phyloP scores from a whole-genome alignment of 75 land plant species.

The Picea sitchensis region DNA sequence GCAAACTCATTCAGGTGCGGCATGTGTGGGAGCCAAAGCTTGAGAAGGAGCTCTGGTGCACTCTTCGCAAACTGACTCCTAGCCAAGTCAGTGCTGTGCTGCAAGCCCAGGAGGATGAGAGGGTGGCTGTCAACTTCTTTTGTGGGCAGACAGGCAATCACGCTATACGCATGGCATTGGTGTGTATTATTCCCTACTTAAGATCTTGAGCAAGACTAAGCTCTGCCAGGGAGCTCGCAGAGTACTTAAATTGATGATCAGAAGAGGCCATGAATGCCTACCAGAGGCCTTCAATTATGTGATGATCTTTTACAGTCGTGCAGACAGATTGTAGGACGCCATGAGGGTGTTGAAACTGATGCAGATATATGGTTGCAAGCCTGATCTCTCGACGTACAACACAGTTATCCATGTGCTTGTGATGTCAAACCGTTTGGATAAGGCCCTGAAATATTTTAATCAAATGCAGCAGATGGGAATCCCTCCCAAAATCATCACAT shows the following conservation, averaged over 20 bases:
- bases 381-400: constrained; percentile 47
- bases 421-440: constrained; percentile 42
- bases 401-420: constrained; percentile 57
- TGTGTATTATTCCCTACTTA: constrained; percentile 50
- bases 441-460: constrained; percentile 27
- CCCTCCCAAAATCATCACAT: constrained; percentile 48
- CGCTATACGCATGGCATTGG: constrained; percentile 41
- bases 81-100: constrained; percentile 50
- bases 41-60: constrained; percentile 33
- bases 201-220: constrained; percentile 62
- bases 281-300: constrained; percentile 38
- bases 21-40: constrained; percentile 42
- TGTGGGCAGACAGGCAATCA: constrained; percentile 63
- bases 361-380: constrained; percentile 51
- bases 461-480: too few relatives aligned
- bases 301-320: constrained; percentile 64
- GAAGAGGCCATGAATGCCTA: constrained; percentile 32
- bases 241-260: constrained; percentile 41
- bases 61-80: constrained; percentile 45
- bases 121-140: constrained; percentile 51
- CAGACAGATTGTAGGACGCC: constrained; percentile 47
- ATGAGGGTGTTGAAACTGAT: constrained; percentile 50
- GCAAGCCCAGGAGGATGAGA: constrained; percentile 36
- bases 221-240: constrained; percentile 52
- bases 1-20: constrained; percentile 40